Evolutionary conservation across 768 basidiomycete species (phyloP).

Genomic region (Psilocybe tampanensis): DNA sequence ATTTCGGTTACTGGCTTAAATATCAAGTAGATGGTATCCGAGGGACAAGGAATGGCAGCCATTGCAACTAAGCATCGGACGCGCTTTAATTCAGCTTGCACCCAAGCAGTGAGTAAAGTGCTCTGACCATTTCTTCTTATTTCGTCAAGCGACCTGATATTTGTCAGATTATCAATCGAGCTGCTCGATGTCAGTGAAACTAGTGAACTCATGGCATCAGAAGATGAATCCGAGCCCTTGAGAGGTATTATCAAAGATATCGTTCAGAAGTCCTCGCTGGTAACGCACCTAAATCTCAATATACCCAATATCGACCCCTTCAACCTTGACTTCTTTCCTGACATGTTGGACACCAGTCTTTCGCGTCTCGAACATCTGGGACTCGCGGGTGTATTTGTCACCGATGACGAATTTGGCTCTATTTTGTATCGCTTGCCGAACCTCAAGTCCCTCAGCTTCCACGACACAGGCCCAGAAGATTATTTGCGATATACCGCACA

Average conservation of each 20-base stretch:
- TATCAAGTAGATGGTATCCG: not conserved
- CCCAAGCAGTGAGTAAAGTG: not conserved
- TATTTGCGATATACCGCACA: not conserved
- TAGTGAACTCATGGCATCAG: not conserved
- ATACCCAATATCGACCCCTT: not conserved
- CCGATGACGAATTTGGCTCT: not conserved
- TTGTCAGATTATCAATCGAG: not conserved
- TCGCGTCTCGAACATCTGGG: not conserved
- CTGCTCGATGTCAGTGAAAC: not conserved
- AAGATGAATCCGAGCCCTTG: not conserved
- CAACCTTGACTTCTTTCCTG: not conserved
- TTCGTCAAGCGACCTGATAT: not conserved
- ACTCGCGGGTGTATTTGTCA: not conserved
- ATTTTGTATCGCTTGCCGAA: not conserved
- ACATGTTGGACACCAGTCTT: not conserved
- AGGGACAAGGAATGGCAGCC: not conserved
- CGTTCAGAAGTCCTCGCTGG: not conserved
- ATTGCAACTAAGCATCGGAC: not conserved
- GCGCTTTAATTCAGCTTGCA: not conserved
- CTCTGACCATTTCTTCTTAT: not conserved
- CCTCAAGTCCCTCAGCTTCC: not conserved
- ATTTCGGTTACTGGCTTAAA: not conserved
- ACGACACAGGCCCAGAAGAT: not conserved
- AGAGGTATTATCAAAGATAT: not conserved
- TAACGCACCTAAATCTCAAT: not conserved